phyloP scores from a whole-genome alignment of 257 asterid species.

The Ehretia macrophylla region DNA sequence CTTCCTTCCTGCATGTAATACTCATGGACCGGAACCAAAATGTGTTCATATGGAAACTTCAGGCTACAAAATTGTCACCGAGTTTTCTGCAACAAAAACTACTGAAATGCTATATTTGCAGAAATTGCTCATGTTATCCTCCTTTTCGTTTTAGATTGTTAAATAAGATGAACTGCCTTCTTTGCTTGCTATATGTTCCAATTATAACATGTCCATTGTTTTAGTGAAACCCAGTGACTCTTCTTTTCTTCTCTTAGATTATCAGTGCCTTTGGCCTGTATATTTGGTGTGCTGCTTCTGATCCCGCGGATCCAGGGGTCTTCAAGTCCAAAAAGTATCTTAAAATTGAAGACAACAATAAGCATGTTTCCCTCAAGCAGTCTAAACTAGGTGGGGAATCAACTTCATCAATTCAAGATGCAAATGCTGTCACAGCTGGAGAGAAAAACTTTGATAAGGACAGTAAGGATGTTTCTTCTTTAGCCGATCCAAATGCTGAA shows the following conservation, averaged over 20 bases:
- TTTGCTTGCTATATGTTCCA: too few species aligned
- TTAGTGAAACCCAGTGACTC: not conserved
- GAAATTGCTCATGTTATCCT: not conserved
- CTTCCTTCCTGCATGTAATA: too few species aligned
- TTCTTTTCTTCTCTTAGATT: constrained; percentile 44
- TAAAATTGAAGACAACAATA: constrained; percentile 42
- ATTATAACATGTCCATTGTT: not conserved
- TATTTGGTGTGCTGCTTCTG: constrained; percentile 94
- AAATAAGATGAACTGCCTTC: not conserved
- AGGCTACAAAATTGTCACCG: too few species aligned
- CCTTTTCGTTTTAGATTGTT: not conserved
- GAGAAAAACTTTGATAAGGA: constrained; percentile 37
- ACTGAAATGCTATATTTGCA: not conserved
- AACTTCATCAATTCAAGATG: constrained; percentile 48
- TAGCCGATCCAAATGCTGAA: constrained; percentile 34
- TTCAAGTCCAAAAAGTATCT: constrained; percentile 81
- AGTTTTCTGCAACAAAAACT: too few species aligned
- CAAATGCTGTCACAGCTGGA: constrained; percentile 34
- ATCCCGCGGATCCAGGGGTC: constrained; percentile 95
- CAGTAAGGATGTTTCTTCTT: constrained; percentile 30
- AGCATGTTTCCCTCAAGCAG: constrained; percentile 28
- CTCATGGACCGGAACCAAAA: too few species aligned
- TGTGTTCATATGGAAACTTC: too few species aligned
- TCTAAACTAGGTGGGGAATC: constrained; percentile 65
- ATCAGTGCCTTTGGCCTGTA: constrained; percentile 70